Evolutionary conservation across 176 grass and related monocot genomes (phyloP).

Genomic region (Oryza meyeriana): DNA sequence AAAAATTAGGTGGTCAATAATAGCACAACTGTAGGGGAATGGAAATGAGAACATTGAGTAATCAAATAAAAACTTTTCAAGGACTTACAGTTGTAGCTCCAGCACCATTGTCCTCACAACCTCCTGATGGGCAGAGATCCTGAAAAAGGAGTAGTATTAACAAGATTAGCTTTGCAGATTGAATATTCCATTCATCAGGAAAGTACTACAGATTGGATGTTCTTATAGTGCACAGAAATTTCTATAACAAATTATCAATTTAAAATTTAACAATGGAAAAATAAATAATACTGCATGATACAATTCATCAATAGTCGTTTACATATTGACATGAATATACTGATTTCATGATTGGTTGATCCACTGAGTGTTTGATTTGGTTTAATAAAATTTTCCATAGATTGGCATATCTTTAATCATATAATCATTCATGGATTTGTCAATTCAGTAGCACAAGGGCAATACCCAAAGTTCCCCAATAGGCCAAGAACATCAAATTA

Average conservation of each 20-base stretch:
- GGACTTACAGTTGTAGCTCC: constrained; percentile 27
- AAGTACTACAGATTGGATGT: neutral
- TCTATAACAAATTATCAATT: neutral
- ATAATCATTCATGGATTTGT: neutral
- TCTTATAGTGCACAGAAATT: constrained; percentile 2
- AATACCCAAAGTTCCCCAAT: neutral
- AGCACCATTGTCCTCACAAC: neutral
- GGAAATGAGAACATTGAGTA: constrained; percentile 3
- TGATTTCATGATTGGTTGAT: neutral
- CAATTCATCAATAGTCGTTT: neutral
- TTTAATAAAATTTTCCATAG: neutral
- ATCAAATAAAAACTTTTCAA: constrained; percentile 22
- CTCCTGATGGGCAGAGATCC: constrained; percentile 25
- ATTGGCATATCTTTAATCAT: neutral
- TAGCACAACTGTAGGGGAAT: neutral
- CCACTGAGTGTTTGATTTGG: neutral
- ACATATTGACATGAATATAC: neutral
- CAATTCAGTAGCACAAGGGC: neutral
- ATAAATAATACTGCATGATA: neutral
- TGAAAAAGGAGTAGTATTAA: constrained; percentile 16
- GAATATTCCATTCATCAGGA: neutral
- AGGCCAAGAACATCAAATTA: neutral
- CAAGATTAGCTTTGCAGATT: constrained; percentile 9
- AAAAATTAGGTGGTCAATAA: constrained; percentile 6
- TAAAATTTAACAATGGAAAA: neutral